A percentile compares a stretch with the other conserved stretches of the same genome.
Conservation (phyloP, 495 filamentous ascomycete species). For the Chaetomium tenue region DNA sequence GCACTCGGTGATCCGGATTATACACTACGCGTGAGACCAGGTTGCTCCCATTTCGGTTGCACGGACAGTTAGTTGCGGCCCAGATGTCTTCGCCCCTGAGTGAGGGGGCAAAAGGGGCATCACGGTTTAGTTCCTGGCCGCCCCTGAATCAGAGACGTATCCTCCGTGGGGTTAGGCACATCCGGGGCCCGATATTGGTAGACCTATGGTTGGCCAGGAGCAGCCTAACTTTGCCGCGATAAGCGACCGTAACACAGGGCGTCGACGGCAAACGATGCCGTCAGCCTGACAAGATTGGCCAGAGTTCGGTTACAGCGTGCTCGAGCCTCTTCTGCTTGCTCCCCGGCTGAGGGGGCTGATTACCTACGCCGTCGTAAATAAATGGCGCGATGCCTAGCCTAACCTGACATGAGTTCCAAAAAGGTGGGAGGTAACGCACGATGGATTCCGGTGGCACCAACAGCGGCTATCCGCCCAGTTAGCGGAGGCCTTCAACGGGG, state of each 20-base stretch:
- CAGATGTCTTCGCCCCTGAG: not conserved
- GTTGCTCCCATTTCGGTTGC: conserved; percentile 9
- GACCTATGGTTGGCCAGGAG: not conserved
- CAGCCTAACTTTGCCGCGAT: conserved; percentile 1
- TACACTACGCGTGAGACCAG: too few species aligned
- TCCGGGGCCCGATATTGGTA: not conserved
- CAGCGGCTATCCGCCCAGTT: not conserved
- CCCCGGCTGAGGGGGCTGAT: not conserved
- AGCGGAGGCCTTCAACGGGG: not conserved
- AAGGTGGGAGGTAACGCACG: not conserved
- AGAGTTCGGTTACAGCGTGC: not conserved
- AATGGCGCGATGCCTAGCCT: not conserved
- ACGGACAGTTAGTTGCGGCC: not conserved
- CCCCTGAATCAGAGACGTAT: not conserved
- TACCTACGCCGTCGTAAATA: not conserved
- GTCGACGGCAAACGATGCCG: not conserved
- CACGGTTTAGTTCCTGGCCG: not conserved
- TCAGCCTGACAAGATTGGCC: not conserved
- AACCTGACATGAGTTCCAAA: too few species aligned
- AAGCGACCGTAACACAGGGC: conserved; percentile 5
- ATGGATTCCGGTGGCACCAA: not conserved
- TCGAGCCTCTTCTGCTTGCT: not conserved
- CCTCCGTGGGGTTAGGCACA: not conserved
- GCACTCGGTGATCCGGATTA: not conserved
- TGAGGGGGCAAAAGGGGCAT: conserved; percentile 1